A percentile compares a stretch with the other conserved stretches of the same genome.
phyloP scores from a whole-genome alignment of 2,329 filamentous ascomycete genomes.

The Triangularia verruculosa region DNA sequence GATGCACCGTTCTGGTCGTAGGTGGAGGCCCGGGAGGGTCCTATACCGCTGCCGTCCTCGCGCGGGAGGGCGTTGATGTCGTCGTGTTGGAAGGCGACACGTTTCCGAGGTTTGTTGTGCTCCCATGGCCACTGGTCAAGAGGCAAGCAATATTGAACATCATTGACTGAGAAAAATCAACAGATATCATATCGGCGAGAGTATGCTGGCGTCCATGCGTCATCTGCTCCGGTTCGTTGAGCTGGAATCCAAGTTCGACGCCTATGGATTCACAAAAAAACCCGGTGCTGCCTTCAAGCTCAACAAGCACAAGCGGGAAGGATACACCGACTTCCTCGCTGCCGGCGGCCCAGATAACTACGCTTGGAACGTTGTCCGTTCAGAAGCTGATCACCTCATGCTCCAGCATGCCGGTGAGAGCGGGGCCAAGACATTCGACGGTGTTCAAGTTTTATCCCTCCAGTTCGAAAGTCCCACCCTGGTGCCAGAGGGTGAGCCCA shows the following conservation, averaged over 20 bases:
- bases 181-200: constrained; percentile 40
- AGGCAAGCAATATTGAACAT: not conserved
- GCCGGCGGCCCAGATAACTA: constrained; percentile 38
- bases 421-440: constrained; percentile 43
- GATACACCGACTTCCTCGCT: constrained; percentile 43
- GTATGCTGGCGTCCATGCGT: constrained; percentile 39
- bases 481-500: not conserved
- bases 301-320: constrained; percentile 29
- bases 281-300: constrained; percentile 41
- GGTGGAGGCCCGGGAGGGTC: constrained; percentile 47
- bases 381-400: constrained; percentile 44
- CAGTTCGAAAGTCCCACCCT: constrained; percentile 29
- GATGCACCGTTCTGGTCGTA: constrained; percentile 40
- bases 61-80: constrained; percentile 43
- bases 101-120: constrained; percentile 16
- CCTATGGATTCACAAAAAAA: constrained; percentile 41
- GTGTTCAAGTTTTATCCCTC: constrained; percentile 36
- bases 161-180: constrained; percentile 19
- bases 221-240: constrained; percentile 45
- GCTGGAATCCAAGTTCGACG: constrained; percentile 38
- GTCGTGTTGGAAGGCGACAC: constrained; percentile 45
- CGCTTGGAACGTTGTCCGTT: constrained; percentile 47
- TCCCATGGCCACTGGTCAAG: too few species aligned
- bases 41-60: constrained; percentile 41
- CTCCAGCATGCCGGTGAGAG: constrained; percentile 41